Evolutionary conservation across 2,329 filamentous ascomycete genomes (phyloP).

Genomic region (Monilinia fructicola): DNA sequence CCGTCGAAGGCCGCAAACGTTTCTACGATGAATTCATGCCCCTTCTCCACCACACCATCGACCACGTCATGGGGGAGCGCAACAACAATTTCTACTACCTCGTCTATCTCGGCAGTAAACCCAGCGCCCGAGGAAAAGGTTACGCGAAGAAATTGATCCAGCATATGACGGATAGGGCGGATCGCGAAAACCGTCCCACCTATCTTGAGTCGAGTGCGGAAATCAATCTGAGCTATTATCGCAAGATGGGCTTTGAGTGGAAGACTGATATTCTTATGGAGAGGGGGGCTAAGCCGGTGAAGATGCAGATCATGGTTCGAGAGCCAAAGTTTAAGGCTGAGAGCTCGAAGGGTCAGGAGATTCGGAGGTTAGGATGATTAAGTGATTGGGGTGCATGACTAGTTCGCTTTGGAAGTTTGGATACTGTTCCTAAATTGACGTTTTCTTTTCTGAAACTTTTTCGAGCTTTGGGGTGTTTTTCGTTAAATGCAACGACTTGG

Average conservation of each 20-base stretch:
- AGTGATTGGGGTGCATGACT: constrained; percentile 5
- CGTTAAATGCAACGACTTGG: not conserved
- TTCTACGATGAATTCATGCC: constrained; percentile 79
- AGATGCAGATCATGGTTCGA: constrained; percentile 78
- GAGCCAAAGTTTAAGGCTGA: constrained; percentile 52
- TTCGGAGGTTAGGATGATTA: constrained; percentile 25
- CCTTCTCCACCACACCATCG: constrained; percentile 70
- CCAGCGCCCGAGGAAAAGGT: constrained; percentile 67
- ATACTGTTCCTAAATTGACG: not conserved
- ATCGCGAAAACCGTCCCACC: constrained; percentile 64
- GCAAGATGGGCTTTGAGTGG: constrained; percentile 70
- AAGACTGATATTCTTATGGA: constrained; percentile 62
- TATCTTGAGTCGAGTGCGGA: constrained; percentile 77
- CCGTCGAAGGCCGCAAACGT: constrained; percentile 66
- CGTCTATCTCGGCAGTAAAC: constrained; percentile 77
- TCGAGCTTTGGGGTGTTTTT: not conserved
- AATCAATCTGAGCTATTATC: constrained; percentile 69
- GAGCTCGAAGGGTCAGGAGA: constrained; percentile 42
- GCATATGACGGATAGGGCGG: constrained; percentile 67
- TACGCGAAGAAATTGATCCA: constrained; percentile 71
- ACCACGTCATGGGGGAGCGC: constrained; percentile 63
- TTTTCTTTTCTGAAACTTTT: not conserved
- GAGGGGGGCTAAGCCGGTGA: constrained; percentile 58
- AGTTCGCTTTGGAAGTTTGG: constrained; percentile 10
- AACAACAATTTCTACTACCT: constrained; percentile 75